phyloP scores from a whole-genome alignment of 768 basidiomycete species.

The Lactifluus hygrophoroides region DNA sequence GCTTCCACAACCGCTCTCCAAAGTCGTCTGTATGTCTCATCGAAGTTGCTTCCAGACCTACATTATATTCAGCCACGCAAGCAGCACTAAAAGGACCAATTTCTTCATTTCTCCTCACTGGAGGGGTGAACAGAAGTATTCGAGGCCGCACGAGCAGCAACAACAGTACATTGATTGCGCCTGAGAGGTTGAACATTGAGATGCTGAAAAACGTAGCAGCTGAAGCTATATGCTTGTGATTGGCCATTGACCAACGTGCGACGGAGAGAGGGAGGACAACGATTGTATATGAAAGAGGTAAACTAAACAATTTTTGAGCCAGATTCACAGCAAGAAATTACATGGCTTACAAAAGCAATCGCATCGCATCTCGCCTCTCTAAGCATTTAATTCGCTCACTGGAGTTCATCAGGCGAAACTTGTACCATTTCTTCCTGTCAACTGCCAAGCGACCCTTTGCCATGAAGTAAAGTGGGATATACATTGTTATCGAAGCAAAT shows the following conservation, averaged over 20 bases:
- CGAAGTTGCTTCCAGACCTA: neutral
- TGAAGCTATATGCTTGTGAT: slow-evolving; percentile 20
- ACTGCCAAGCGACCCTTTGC: slow-evolving; percentile 29
- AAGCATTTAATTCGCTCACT: neutral
- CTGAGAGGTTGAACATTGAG: slow-evolving; percentile 33
- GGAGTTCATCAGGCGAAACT: slow-evolving; percentile 20
- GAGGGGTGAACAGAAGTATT: slow-evolving; percentile 26
- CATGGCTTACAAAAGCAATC: slow-evolving; percentile 26
- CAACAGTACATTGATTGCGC: slow-evolving; percentile 34
- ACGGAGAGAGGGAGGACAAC: slow-evolving; percentile 35
- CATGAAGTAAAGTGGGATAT: slow-evolving; percentile 34
- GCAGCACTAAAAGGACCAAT: neutral
- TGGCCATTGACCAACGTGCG: slow-evolving; percentile 34
- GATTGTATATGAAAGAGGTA: slow-evolving; percentile 34
- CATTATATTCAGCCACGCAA: neutral
- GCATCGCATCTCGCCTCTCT: slow-evolving; percentile 4
- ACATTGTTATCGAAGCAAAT: slow-evolving; percentile 28
- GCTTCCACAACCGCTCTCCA: too few species aligned
- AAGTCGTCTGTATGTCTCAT: too few species aligned
- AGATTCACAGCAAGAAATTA: neutral
- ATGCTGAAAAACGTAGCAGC: slow-evolving; percentile 29
- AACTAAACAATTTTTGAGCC: slow-evolving; percentile 21
- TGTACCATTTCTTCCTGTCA: slow-evolving; percentile 30
- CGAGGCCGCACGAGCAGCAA: slow-evolving; percentile 31
- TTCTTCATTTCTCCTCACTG: neutral